phyloP scores from a whole-genome alignment of 176 grass and related monocot genomes.

The Oryza australiensis region DNA sequence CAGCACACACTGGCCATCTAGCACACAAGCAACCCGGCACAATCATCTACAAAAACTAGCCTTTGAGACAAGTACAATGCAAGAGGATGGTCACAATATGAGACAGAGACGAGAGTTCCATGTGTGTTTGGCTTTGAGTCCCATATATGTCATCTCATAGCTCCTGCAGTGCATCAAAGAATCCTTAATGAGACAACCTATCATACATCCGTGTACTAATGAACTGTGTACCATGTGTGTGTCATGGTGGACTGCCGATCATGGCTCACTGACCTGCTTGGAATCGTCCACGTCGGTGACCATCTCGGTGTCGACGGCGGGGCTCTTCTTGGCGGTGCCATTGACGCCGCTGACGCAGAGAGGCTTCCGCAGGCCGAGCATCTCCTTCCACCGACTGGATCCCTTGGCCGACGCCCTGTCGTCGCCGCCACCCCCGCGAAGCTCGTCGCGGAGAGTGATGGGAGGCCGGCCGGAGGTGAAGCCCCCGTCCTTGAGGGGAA shows the following conservation, averaged over 20 bases:
- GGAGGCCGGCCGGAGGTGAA: slow-evolving; percentile 19
- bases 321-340: slow-evolving; percentile 42
- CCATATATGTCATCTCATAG: slow-evolving; percentile 38
- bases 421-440: slow-evolving; percentile 36
- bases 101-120: slow-evolving; percentile 27
- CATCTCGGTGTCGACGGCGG: slow-evolving; percentile 22
- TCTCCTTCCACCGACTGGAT: slow-evolving; percentile 79
- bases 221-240: background rate
- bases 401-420: slow-evolving; percentile 47
- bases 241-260: background rate
- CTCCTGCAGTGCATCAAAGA: slow-evolving; percentile 41
- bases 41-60: slow-evolving; percentile 54
- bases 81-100: slow-evolving; percentile 27
- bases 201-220: background rate
- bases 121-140: background rate
- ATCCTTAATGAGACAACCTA: slow-evolving; percentile 34
- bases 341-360: slow-evolving; percentile 37
- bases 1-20: slow-evolving; percentile 41
- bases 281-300: slow-evolving; percentile 25
- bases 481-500: slow-evolving; percentile 66
- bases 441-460: slow-evolving; percentile 70
- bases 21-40: slow-evolving; percentile 37
- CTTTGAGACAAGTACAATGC: slow-evolving; percentile 26
- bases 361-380: slow-evolving; percentile 66
- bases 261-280: slow-evolving; percentile 39